These are phyloP conservation scores for Monilinia vaccinii-corymbosi DNA, from an alignment of 2,329 filamentous ascomycete genomes.

Conservation along the genomic window DNA sequence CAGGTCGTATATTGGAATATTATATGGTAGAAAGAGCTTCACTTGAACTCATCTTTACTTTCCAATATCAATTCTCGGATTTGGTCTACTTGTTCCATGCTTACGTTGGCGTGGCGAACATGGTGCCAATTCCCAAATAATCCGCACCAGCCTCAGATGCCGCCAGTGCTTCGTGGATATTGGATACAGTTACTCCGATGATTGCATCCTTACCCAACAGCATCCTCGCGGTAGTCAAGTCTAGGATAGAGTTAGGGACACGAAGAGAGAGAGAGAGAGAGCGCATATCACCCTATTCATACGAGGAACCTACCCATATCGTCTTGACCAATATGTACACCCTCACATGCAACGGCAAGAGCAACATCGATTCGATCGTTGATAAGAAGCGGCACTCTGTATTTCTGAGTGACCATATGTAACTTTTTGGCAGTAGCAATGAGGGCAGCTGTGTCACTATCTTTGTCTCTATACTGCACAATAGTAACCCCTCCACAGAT, in stretches of 20 bases:
- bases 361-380: slow-evolving; percentile 92
- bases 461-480: slow-evolving; percentile 89
- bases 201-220: slow-evolving; percentile 70
- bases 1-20: neutral
- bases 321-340: slow-evolving; percentile 91
- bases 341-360: slow-evolving; percentile 75
- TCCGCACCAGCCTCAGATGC: slow-evolving; percentile 73
- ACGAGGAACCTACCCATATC: slow-evolving; percentile 58
- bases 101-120: slow-evolving; percentile 77
- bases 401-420: slow-evolving; percentile 58
- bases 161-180: slow-evolving; percentile 58
- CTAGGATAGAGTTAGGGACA: slow-evolving; percentile 30
- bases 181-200: slow-evolving; percentile 81
- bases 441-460: slow-evolving; percentile 60
- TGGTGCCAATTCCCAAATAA: slow-evolving; percentile 84
- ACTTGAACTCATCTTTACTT: neutral
- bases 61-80: neutral
- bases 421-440: slow-evolving; percentile 62
- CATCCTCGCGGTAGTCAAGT: slow-evolving; percentile 54
- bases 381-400: slow-evolving; percentile 73
- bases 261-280: neutral
- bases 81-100: neutral
- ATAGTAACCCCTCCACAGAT: slow-evolving; percentile 73
- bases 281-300: neutral
- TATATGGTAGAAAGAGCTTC: neutral